These are phyloP conservation scores for Linum tenue DNA, from an alignment of 345 rosid species.

Conservation along the genomic window DNA sequence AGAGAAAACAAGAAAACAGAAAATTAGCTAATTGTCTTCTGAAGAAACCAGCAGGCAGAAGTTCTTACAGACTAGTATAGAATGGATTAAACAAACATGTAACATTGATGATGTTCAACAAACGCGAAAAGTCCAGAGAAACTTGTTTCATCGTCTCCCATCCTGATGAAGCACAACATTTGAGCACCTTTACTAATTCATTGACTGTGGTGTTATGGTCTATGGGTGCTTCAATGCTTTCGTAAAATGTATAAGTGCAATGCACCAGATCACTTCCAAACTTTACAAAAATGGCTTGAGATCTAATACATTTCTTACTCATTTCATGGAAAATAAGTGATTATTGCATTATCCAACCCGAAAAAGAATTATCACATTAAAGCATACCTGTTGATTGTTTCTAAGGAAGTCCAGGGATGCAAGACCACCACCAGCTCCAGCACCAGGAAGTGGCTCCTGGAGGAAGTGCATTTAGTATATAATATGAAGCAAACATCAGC, in stretches of 20 bases:
- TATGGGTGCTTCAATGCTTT: background rate
- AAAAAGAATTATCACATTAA: background rate
- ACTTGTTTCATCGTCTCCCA: too few relatives aligned
- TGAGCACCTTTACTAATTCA: too few relatives aligned
- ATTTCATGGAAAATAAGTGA: too few relatives aligned
- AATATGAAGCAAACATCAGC: conserved; percentile 10
- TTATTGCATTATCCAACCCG: too few relatives aligned
- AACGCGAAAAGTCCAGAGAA: too few relatives aligned
- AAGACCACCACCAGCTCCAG: conserved; percentile 44
- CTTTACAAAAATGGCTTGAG: background rate
- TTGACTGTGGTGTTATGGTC: too few relatives aligned
- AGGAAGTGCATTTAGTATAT: conserved; percentile 12
- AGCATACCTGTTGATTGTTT: conserved; percentile 73
- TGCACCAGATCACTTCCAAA: too few relatives aligned
- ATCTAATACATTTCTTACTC: background rate
- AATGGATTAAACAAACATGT: background rate
- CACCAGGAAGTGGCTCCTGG: conserved; percentile 64
- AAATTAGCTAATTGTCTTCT: background rate
- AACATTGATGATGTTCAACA: background rate
- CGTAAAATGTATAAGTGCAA: background rate
- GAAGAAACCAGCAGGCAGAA: too few relatives aligned
- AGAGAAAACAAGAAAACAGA: background rate
- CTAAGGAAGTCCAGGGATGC: conserved; percentile 89
- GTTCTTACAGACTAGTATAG: too few relatives aligned
- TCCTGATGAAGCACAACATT: too few relatives aligned